Evolutionary conservation across 2,329 filamentous ascomycete species (phyloP).

Genomic region (Fusarium devonianum): DNA sequence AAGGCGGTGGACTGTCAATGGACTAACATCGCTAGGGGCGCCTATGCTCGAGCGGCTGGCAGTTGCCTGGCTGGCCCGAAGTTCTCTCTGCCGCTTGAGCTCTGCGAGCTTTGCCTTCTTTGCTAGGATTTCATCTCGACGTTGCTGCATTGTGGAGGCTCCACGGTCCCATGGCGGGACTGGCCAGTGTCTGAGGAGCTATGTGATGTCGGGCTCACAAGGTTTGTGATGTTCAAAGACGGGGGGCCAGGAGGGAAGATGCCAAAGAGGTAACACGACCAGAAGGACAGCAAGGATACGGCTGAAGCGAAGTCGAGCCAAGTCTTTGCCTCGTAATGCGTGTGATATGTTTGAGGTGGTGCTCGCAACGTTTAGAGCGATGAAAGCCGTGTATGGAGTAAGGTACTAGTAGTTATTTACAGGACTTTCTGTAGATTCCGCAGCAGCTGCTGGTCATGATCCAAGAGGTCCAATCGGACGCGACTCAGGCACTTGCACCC

Average conservation of each 20-base stretch:
- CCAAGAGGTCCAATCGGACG: slow-evolving; percentile 33
- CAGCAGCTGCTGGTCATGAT: slow-evolving; percentile 25
- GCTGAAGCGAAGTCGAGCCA: too few relatives aligned
- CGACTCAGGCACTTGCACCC: slow-evolving; percentile 18
- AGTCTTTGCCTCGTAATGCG: too few relatives aligned
- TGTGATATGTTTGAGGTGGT: slow-evolving; percentile 10
- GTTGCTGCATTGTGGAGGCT: slow-evolving; percentile 70
- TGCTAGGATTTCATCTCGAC: slow-evolving; percentile 93
- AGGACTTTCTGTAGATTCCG: slow-evolving; percentile 9
- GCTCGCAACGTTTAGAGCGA: slow-evolving; percentile 20
- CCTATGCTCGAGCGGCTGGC: slow-evolving; percentile 73
- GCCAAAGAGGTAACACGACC: background rate
- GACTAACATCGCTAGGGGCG: slow-evolving; percentile 73
- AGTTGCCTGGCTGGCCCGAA: slow-evolving; percentile 78
- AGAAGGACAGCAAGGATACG: background rate
- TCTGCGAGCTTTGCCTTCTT: slow-evolving; percentile 98
- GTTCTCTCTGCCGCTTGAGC: slow-evolving; percentile 89
- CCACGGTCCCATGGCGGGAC: slow-evolving; percentile 58
- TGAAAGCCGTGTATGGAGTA: slow-evolving; percentile 21
- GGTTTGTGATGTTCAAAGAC: slow-evolving; percentile 3
- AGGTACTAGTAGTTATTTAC: too few relatives aligned
- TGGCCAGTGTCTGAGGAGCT: slow-evolving; percentile 35
- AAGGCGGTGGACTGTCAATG: slow-evolving; percentile 27
- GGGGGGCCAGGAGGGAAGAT: slow-evolving; percentile 2
- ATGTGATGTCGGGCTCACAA: slow-evolving; percentile 21